phyloP scores from a whole-genome alignment of 2,329 filamentous ascomycete genomes.

The Basipetospora sp. region DNA sequence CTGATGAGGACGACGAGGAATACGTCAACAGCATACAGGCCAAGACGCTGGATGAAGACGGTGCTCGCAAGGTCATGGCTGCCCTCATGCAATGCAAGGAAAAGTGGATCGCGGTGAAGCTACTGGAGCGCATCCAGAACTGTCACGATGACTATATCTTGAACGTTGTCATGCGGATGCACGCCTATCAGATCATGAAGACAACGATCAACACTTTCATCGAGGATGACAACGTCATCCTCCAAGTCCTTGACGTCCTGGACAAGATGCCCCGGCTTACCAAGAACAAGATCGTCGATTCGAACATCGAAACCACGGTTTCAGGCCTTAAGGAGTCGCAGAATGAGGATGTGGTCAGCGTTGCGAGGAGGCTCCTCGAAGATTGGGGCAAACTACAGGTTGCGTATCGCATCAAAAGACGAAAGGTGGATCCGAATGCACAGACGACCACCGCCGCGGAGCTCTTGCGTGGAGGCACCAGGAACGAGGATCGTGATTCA shows the following conservation, averaged over 20 bases:
- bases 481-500: conserved; percentile 25
- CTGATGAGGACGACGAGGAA: conserved; percentile 81
- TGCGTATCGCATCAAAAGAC: conserved; percentile 81
- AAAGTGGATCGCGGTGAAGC: conserved; percentile 96
- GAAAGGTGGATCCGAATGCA: conserved; percentile 63
- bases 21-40: conserved; percentile 83
- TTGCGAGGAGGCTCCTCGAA: conserved; percentile 57
- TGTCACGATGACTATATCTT: conserved; percentile 77
- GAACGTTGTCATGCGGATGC: conserved; percentile 84
- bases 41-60: conserved; percentile 63
- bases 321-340: conserved; percentile 51
- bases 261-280: conserved; percentile 80
- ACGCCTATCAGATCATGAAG: conserved; percentile 90
- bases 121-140: conserved; percentile 74
- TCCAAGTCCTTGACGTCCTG: conserved; percentile 81
- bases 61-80: conserved; percentile 88
- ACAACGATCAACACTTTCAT: conserved; percentile 71
- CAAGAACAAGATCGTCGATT: conserved; percentile 91
- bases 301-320: conserved; percentile 78
- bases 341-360: conserved; percentile 60
- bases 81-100: conserved; percentile 95
- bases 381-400: conserved; percentile 83
- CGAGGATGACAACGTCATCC: conserved; percentile 75
- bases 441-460: conserved; percentile 15
- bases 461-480: neutral